phyloP scores from a whole-genome alignment of 1,139 yeast species.

The Casaregolazyma lundiana region DNA sequence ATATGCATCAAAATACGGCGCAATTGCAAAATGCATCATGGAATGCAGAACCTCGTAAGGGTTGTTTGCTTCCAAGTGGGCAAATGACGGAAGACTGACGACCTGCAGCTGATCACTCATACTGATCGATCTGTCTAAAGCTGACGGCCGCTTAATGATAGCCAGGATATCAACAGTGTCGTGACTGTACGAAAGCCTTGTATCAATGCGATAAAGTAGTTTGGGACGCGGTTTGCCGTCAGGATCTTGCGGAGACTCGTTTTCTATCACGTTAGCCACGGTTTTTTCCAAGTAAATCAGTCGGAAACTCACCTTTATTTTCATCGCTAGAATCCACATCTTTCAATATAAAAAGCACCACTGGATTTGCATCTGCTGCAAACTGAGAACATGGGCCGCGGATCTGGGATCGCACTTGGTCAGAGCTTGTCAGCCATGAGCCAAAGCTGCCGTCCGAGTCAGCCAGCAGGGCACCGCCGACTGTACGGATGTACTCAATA shows the following conservation, averaged over 20 bases:
- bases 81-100: constrained; percentile 25
- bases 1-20: constrained; percentile 48
- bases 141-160: constrained; percentile 44
- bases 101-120: constrained; percentile 43
- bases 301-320: constrained; percentile 6
- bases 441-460: constrained; percentile 12
- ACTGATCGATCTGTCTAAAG: constrained; percentile 27
- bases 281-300: not conserved
- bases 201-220: constrained; percentile 13
- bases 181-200: constrained; percentile 13
- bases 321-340: constrained; percentile 16
- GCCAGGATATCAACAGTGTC: constrained; percentile 31
- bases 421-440: not conserved
- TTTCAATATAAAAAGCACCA: constrained; percentile 24
- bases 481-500: constrained; percentile 17
- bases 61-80: constrained; percentile 13
- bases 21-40: constrained; percentile 51
- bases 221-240: not conserved
- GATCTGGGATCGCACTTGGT: constrained; percentile 9
- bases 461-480: constrained; percentile 20
- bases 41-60: constrained; percentile 56
- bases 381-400: constrained; percentile 17
- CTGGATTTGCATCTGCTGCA: constrained; percentile 23
- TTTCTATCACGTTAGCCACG: not conserved
- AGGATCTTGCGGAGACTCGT: not conserved